Evolutionary conservation across 1,284 basidiomycete genomes (phyloP), one percentile per base, ranked within the genome.

Genomic region (Sporisorium scitamineum): DNA sequence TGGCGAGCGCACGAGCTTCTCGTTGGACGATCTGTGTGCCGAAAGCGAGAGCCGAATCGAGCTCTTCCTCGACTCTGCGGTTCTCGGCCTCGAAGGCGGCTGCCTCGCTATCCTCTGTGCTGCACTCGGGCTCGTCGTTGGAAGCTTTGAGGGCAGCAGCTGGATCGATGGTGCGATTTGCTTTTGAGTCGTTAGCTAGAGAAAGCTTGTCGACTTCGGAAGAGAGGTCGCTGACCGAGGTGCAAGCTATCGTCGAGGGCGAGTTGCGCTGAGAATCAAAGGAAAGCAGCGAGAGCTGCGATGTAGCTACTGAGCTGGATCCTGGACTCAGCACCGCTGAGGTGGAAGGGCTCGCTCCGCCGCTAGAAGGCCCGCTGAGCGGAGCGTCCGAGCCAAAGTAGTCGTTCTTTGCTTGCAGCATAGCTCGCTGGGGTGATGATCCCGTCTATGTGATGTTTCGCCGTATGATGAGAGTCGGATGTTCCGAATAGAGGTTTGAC

Each of bases 1-100:
- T 54, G 16, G 70, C 67, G 4, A 79, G 57, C 31, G 76, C 76
- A 18, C 70, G 61, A 10, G 76, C 73, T 47, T 79, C 72, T 8
- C 72, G 63, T 42, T 79, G 72, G 6, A 76, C 62, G 41, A 79
- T 64, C 45, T 69, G 56, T 6, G 57, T 58, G 13, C 72, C 69
- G 45, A 79, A 65, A 10, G 66, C 61, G 3, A 76, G 58, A 8
- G 76, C 73, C 7, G 60, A 63, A 39, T 71, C 72, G 50, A 71
- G 71, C 61, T 71, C 71, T 13, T 64, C 54, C 48, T 76, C 73
- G 9, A 67, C 57, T 2, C 64, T 50, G 16, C 69, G 69, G 27
- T 65, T 58, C 51, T 76, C 65, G 20, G 65, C 68, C 41, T 71
- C 69, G 26, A 71, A 48, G 2, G 68, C 61, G 5, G 68, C 72